Base-by-base conservation (phyloP, 78 protist genomes). In the Pigoraptor vietnamica region DNA sequence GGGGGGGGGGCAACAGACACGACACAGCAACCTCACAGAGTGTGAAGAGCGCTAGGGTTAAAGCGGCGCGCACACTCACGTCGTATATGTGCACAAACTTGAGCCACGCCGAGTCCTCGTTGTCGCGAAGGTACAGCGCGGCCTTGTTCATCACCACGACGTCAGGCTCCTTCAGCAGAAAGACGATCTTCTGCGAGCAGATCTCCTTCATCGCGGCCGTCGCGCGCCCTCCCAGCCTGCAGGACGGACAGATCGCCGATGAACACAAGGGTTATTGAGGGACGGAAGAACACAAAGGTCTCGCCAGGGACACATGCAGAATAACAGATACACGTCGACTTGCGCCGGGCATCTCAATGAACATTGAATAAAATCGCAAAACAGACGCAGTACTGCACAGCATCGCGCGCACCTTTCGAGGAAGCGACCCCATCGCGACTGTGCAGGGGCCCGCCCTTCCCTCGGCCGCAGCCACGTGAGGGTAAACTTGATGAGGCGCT, bases 41-140 rank as follows among this genome's bases (percentile, higher is more conserved):
- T n/a, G n/a, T n/a, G n/a, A n/a, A n/a, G n/a, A n/a, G n/a, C n/a
- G n/a, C n/a, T n/a, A n/a, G n/a, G n/a, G n/a, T n/a, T n/a, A n/a
- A n/a, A n/a, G n/a, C n/a, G n/a, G n/a, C n/a, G n/a, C n/a, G n/a
- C n/a, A n/a, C n/a, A 48, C 67, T 6, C 67, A 48, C 67, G 24
- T 87, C 91, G 90, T 94, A 92, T 36, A 94, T 90, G 92, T 95
- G 97, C 25, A 94, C 94, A 9, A 95, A 89, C 89, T 90, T 39
- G 34, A 96, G 90, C 96, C 96, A 94, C 81, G 90, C 88, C 37
- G 98, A 94, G 56, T 92, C 95, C 90, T 96, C 98, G 94, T 96
- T 96, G 56, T 94, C 94, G 40, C 96, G 92, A 55, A 96, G 94
- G 92, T 96, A 96, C 89, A 94, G 90, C 33, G 93, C 92, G 2